phyloP scores from a whole-genome alignment of 2,329 filamentous ascomycete genomes.

The Lizonia empirigonia region DNA sequence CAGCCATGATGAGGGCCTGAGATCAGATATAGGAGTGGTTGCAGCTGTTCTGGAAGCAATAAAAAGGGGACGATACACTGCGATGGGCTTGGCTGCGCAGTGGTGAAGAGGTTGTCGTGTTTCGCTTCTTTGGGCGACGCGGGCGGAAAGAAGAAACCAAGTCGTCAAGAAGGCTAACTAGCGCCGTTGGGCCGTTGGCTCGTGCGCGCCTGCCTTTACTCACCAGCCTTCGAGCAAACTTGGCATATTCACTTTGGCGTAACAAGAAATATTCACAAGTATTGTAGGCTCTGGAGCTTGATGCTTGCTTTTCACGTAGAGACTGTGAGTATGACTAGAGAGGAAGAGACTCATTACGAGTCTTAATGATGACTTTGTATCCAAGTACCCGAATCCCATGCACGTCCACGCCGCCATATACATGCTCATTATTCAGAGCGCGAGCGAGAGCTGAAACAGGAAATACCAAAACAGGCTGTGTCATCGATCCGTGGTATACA shows the following conservation, averaged over 20 bases:
- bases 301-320: neutral
- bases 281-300: neutral
- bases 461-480: slow-evolving; percentile 16
- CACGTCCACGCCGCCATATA: neutral
- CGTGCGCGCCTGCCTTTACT: slow-evolving; percentile 15
- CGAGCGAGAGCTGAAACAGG: slow-evolving; percentile 18
- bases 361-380: neutral
- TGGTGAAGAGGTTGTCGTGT: slow-evolving; percentile 17
- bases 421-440: slow-evolving; percentile 24
- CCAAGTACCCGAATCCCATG: neutral
- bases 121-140: slow-evolving; percentile 19
- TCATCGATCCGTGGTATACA: slow-evolving; percentile 31
- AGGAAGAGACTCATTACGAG: neutral
- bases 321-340: slow-evolving; percentile 4
- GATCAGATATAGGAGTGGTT: slow-evolving; percentile 1
- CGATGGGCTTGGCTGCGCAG: slow-evolving; percentile 13
- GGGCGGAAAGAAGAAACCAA: slow-evolving; percentile 21
- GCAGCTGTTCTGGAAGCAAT: slow-evolving; percentile 2
- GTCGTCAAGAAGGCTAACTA: slow-evolving; percentile 8
- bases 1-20: slow-evolving; percentile 38
- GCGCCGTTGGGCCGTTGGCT: slow-evolving; percentile 1
- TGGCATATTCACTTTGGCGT: neutral
- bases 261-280: no score
- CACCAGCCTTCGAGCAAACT: neutral
- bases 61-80: neutral